These are phyloP conservation scores for Alliaria petiolata DNA, from an alignment of 345 rosid genomes.

Conservation along the genomic window DNA sequence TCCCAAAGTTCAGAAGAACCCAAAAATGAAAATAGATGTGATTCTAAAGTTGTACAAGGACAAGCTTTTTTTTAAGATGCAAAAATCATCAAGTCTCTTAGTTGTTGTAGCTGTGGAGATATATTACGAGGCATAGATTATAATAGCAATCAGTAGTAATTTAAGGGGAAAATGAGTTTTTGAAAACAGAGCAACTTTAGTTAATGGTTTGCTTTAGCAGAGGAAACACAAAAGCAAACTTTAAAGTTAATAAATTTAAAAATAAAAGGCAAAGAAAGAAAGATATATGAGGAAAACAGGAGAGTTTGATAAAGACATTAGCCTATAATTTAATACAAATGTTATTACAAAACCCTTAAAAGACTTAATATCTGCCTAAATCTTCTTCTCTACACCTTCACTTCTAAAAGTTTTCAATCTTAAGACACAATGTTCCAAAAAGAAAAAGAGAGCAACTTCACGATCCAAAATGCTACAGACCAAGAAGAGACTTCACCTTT, in stretches of 20 bases:
- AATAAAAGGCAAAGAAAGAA: not conserved
- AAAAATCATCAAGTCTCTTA: not conserved
- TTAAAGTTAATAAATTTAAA: slow-evolving; percentile 12
- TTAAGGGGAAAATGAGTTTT: not conserved
- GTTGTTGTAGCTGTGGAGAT: not conserved
- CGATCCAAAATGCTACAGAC: slow-evolving; percentile 8
- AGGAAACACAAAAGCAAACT: slow-evolving; percentile 36
- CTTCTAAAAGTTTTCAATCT: slow-evolving; percentile 7
- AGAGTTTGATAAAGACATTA: slow-evolving; percentile 19
- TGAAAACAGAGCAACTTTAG: slow-evolving; percentile 50
- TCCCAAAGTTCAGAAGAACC: slow-evolving; percentile 30
- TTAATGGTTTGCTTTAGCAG: slow-evolving; percentile 36
- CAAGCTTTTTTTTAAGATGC: slow-evolving; percentile 6
- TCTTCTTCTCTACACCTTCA: not conserved
- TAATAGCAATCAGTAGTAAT: not conserved
- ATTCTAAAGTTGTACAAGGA: slow-evolving; percentile 28
- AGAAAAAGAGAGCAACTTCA: slow-evolving; percentile 14
- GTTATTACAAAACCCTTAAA: slow-evolving; percentile 13
- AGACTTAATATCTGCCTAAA: slow-evolving; percentile 9
- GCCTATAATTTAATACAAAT: slow-evolving; percentile 22
- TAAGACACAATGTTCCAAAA: not conserved
- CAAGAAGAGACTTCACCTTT: slow-evolving; percentile 12
- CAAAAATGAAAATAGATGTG: slow-evolving; percentile 7
- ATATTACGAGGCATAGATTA: not conserved
- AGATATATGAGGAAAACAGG: slow-evolving; percentile 16